These are phyloP conservation scores for Guyanaporus albipodus DNA, from an alignment of 768 basidiomycete species.

Conservation along the genomic window DNA sequence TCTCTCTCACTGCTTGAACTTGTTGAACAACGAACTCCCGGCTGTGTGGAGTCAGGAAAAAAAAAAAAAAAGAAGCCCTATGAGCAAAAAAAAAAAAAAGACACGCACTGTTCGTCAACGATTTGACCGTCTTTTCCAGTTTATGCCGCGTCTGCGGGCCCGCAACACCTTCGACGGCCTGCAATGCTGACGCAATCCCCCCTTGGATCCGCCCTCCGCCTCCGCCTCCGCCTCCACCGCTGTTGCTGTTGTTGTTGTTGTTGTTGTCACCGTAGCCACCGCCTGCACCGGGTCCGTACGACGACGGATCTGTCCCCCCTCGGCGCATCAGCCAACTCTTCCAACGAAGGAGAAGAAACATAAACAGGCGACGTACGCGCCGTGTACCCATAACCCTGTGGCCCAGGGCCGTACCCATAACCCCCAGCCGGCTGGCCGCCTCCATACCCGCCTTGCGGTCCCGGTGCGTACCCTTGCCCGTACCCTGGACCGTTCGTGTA, in stretches of 20 bases:
- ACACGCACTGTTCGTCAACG: slow-evolving; percentile 50
- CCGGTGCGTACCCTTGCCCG: neutral
- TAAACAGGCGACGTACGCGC: slow-evolving; percentile 35
- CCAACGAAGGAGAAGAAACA: neutral
- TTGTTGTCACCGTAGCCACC: too few relatives aligned
- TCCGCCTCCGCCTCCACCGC: too few relatives aligned
- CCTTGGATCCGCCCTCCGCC: slow-evolving; percentile 19
- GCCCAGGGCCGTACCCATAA: neutral
- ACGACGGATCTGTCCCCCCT: too few relatives aligned
- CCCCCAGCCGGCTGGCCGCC: neutral
- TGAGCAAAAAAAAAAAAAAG: neutral
- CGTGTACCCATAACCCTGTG: slow-evolving; percentile 8
- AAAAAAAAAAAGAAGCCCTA: too few relatives aligned
- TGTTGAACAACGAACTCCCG: slow-evolving; percentile 2
- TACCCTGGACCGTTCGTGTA: too few relatives aligned
- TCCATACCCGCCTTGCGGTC: neutral
- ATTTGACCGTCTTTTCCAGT: slow-evolving; percentile 44
- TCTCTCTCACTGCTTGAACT: slow-evolving; percentile 2
- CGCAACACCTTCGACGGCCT: slow-evolving; percentile 53
- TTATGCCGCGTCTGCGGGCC: slow-evolving; percentile 48
- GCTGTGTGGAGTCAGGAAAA: too few relatives aligned
- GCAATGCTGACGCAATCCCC: slow-evolving; percentile 34
- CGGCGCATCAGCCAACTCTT: too few relatives aligned
- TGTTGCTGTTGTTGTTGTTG: too few relatives aligned
- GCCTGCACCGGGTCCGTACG: slow-evolving; percentile 4